A percentile compares a stretch with the other conserved stretches of the same genome.
phyloP scores from a whole-genome alignment of 1,139 yeast species.

The Citeromyces hawaiiensis region DNA sequence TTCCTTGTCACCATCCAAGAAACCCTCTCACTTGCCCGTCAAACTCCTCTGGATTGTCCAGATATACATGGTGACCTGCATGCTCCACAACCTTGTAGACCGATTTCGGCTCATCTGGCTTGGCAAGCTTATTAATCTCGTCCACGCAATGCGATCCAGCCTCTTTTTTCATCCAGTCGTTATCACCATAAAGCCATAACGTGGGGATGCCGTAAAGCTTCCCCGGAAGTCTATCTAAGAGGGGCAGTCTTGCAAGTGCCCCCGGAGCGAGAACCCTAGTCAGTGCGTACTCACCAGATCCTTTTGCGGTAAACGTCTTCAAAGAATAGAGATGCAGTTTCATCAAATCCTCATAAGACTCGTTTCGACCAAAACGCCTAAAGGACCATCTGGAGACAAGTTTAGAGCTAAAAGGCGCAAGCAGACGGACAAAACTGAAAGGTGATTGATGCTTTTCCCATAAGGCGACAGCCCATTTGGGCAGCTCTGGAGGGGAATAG shows the following conservation, averaged over 20 bases:
- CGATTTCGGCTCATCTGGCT: neutral
- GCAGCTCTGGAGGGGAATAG: conserved; percentile 4
- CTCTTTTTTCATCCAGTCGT: conserved; percentile 36
- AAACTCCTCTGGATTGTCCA: conserved; percentile 31
- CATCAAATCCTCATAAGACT: conserved; percentile 20
- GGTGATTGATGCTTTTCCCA: conserved; percentile 23
- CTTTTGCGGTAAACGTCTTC: conserved; percentile 44
- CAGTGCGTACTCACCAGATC: conserved; percentile 53
- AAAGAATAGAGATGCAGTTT: conserved; percentile 43
- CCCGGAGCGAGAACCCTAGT: conserved; percentile 59
- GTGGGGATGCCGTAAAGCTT: conserved; percentile 12
- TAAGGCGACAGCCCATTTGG: conserved; percentile 6
- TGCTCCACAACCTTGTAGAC: conserved; percentile 16
- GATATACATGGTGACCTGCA: conserved; percentile 31
- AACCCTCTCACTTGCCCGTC: conserved; percentile 13
- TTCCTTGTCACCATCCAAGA: conserved; percentile 6
- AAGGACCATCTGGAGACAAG: conserved; percentile 41
- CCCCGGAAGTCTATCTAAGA: conserved; percentile 25
- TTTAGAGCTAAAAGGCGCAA: conserved; percentile 49
- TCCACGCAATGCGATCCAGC: conserved; percentile 27
- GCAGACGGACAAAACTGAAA: conserved; percentile 31
- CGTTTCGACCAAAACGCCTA: conserved; percentile 26
- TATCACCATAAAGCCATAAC: conserved; percentile 32
- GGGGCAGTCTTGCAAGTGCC: conserved; percentile 37
- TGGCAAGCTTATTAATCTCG: conserved; percentile 13